Evolutionary conservation across 2,329 filamentous ascomycete genomes (phyloP).

Genomic region (Onygena corvina): DNA sequence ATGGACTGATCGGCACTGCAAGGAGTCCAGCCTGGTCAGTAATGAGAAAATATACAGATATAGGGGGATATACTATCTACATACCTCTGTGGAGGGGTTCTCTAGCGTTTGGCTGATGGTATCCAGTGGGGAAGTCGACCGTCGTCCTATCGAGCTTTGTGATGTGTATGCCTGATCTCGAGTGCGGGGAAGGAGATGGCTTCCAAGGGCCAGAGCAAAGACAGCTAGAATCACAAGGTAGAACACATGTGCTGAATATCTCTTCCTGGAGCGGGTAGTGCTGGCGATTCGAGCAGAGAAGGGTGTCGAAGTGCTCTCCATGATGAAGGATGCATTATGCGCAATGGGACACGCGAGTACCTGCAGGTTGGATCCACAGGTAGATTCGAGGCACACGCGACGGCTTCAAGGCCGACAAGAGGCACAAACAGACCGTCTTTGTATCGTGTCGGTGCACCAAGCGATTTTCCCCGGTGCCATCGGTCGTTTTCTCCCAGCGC

Average conservation of each 20-base stretch:
- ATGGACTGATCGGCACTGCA: constrained; percentile 67
- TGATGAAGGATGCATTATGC: constrained; percentile 10
- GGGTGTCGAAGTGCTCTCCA: constrained; percentile 9
- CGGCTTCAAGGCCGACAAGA: background rate
- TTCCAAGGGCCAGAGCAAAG: constrained; percentile 23
- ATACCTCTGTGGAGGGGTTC: background rate
- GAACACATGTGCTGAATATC: constrained; percentile 37
- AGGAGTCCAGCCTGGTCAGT: background rate
- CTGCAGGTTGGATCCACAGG: background rate
- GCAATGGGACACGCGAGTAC: constrained; percentile 1
- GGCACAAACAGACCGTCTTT: background rate
- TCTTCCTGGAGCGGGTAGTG: constrained; percentile 19
- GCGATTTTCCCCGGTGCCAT: background rate
- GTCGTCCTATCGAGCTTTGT: background rate
- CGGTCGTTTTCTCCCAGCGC: too few relatives aligned
- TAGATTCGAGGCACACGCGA: background rate
- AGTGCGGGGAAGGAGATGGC: constrained; percentile 16
- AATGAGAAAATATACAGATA: background rate
- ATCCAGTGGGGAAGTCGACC: background rate
- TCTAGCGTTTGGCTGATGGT: background rate
- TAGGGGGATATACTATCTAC: background rate
- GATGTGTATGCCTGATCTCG: background rate
- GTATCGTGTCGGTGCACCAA: background rate
- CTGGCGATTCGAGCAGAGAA: constrained; percentile 1
- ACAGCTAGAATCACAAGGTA: constrained; percentile 35